Percentiles rank a stretch among this genome's conserved stretches.
These are phyloP conservation scores for Stereum hirsutum DNA, from an alignment of 1,284 basidiomycete genomes.

Conservation along the genomic window DNA sequence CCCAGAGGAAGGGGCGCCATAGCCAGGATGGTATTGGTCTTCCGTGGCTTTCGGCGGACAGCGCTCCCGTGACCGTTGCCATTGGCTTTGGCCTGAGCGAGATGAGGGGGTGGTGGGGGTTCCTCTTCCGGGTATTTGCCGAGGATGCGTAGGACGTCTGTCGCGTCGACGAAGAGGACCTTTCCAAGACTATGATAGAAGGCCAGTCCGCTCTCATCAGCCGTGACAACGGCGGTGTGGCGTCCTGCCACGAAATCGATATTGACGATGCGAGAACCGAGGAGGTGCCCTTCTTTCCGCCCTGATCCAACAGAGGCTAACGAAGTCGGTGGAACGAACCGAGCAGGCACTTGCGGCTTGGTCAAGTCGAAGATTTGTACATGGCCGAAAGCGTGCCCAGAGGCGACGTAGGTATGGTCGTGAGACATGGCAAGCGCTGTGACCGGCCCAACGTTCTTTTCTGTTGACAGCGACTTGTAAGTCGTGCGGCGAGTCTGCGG, in stretches of 20 bases:
- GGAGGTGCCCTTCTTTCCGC: slow-evolving; percentile 87
- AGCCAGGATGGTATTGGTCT: slow-evolving; percentile 59
- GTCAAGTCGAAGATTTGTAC: slow-evolving; percentile 85
- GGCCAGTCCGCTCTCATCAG: slow-evolving; percentile 85
- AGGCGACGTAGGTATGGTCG: slow-evolving; percentile 90
- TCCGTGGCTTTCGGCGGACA: slow-evolving; percentile 24
- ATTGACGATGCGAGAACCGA: slow-evolving; percentile 78
- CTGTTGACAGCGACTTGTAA: slow-evolving; percentile 24
- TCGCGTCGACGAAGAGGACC: slow-evolving; percentile 91
- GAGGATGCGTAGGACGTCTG: slow-evolving; percentile 89
- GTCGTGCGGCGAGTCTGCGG: not conserved
- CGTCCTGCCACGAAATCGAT: slow-evolving; percentile 89
- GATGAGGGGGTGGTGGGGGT: slow-evolving; percentile 8
- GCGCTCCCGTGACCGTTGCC: slow-evolving; percentile 10
- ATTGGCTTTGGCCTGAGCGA: not conserved
- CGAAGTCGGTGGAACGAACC: slow-evolving; percentile 68
- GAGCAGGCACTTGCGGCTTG: slow-evolving; percentile 54
- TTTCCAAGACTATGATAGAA: slow-evolving; percentile 97
- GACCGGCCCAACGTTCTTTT: slow-evolving; percentile 65
- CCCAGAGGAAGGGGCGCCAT: slow-evolving; percentile 84
- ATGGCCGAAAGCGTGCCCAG: slow-evolving; percentile 81
- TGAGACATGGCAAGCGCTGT: slow-evolving; percentile 88
- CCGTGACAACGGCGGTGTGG: slow-evolving; percentile 90
- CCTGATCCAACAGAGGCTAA: slow-evolving; percentile 66
- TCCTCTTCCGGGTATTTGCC: slow-evolving; percentile 78